Percentiles rank a stretch among this genome's conserved stretches.
Conservation (phyloP, 495 filamentous ascomycete species). For the Sabuloglossum arenarium region DNA sequence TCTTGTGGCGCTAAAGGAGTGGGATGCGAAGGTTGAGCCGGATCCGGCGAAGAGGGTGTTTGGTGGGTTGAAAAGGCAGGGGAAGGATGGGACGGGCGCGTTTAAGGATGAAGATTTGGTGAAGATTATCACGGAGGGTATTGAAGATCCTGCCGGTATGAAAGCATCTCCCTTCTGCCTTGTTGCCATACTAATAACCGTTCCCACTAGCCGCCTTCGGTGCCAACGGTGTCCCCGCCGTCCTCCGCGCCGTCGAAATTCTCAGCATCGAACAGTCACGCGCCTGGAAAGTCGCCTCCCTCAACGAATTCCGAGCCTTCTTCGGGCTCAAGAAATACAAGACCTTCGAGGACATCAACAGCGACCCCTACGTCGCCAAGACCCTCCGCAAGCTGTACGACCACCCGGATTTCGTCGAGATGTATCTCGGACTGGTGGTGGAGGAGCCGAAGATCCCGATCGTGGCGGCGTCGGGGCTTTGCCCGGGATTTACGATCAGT, state of each 20-base stretch:
- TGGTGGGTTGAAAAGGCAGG: constrained; percentile 29
- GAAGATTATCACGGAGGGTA: constrained; percentile 31
- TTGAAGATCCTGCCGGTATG: constrained; percentile 34
- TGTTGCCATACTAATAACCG: not conserved
- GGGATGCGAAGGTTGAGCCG: constrained; percentile 4
- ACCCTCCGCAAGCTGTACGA: constrained; percentile 30
- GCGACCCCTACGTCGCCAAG: constrained; percentile 49
- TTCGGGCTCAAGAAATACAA: constrained; percentile 55
- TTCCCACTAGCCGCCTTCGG: constrained; percentile 33
- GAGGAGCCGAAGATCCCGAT: constrained; percentile 23
- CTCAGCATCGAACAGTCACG: constrained; percentile 72
- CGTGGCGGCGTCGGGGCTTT: constrained; percentile 21
- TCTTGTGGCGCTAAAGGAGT: not conserved
- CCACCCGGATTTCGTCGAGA: constrained; percentile 23
- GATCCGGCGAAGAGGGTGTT: constrained; percentile 36
- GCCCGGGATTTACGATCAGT: constrained; percentile 21
- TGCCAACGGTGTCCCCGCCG: constrained; percentile 48
- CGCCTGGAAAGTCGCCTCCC: constrained; percentile 57
- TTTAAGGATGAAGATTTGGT: constrained; percentile 44
- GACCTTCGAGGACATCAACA: constrained; percentile 72
- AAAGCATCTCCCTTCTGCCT: not conserved
- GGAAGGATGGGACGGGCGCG: constrained; percentile 23
- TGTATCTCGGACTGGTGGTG: constrained; percentile 24
- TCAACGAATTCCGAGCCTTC: constrained; percentile 77
- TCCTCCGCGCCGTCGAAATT: constrained; percentile 59